Conservation (phyloP, 768 basidiomycete genomes). For the Mycena olivaceomarginata region DNA sequence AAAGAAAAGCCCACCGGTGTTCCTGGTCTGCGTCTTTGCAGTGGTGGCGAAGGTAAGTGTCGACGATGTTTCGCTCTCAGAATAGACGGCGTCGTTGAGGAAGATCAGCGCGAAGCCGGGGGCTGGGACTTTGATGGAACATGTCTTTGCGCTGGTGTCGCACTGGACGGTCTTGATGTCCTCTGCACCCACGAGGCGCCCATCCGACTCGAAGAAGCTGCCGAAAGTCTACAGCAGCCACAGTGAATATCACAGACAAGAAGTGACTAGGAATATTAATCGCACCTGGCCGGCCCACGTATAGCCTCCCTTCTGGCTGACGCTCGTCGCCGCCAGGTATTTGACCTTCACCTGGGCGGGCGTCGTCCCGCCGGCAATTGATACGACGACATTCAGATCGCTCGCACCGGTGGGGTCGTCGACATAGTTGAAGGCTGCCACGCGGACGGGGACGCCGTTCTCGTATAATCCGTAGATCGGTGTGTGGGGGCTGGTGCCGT, state of each 20-base stretch:
- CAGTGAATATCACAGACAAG: conserved; percentile 1
- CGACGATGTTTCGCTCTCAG: conserved; percentile 50
- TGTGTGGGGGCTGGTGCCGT: conserved; percentile 57
- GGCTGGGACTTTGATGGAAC: conserved; percentile 77
- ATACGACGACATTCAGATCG: conserved; percentile 67
- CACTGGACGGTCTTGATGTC: conserved; percentile 77
- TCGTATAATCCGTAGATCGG: conserved; percentile 64
- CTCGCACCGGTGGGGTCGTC: conserved; percentile 60
- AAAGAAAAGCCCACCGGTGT: conserved; percentile 56
- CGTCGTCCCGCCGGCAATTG: conserved; percentile 60
- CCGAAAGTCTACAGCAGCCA: conserved; percentile 71
- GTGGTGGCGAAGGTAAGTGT: conserved; percentile 75
- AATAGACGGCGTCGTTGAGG: conserved; percentile 66
- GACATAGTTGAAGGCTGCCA: conserved; percentile 71
- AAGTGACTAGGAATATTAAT: background rate
- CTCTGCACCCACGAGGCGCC: conserved; percentile 74
- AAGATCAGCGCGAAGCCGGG: conserved; percentile 88
- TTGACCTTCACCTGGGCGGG: conserved; percentile 73
- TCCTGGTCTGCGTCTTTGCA: conserved; percentile 70
- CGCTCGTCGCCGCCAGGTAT: conserved; percentile 68
- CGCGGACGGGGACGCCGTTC: conserved; percentile 52
- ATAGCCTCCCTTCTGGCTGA: conserved; percentile 77
- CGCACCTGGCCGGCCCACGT: conserved; percentile 87
- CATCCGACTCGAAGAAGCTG: conserved; percentile 78
- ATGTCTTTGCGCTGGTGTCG: conserved; percentile 69